A percentile compares a stretch with the other conserved stretches of the same genome.
Conservation (phyloP, 257 asterid genomes). For the Scutellaria minor region DNA sequence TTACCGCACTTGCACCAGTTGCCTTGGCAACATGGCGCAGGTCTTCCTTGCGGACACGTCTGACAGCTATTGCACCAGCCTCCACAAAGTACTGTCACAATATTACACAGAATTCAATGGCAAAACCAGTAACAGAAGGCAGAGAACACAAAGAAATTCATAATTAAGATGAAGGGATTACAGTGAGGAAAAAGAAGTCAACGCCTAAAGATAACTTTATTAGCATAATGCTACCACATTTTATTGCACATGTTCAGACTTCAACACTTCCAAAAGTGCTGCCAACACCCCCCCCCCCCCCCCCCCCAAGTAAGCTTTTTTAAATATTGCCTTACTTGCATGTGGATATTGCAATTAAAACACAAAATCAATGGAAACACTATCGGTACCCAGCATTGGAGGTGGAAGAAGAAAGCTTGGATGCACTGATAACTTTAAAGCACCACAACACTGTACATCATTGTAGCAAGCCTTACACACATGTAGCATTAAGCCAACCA, state of each 20-base stretch:
- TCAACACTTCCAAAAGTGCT: not conserved
- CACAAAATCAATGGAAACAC: slow-evolving; percentile 8
- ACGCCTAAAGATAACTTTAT: not conserved
- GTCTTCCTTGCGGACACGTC: slow-evolving; percentile 94
- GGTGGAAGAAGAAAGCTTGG: slow-evolving; percentile 1
- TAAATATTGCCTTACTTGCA: not conserved
- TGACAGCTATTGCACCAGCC: slow-evolving; percentile 94
- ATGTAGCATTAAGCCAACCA: not conserved
- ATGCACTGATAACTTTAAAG: not conserved
- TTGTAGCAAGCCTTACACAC: not conserved
- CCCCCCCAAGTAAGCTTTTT: slow-evolving; percentile 1
- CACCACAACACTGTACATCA: not conserved
- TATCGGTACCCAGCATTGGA: not conserved
- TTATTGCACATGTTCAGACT: not conserved
- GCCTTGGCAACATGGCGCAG: slow-evolving; percentile 95
- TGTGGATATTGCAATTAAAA: slow-evolving; percentile 10
- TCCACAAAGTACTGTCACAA: slow-evolving; percentile 85
- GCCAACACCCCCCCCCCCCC: not conserved
- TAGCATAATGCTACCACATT: slow-evolving; percentile 10
- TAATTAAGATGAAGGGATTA: not conserved
- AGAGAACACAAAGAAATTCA: not conserved
- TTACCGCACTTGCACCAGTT: slow-evolving; percentile 89
- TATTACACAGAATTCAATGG: slow-evolving; percentile 1
- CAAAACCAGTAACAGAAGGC: slow-evolving; percentile 12
- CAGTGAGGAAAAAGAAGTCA: slow-evolving; percentile 3